phyloP scores from a whole-genome alignment of 2,329 filamentous ascomycete species.

The Clarireedia monteithiana region DNA sequence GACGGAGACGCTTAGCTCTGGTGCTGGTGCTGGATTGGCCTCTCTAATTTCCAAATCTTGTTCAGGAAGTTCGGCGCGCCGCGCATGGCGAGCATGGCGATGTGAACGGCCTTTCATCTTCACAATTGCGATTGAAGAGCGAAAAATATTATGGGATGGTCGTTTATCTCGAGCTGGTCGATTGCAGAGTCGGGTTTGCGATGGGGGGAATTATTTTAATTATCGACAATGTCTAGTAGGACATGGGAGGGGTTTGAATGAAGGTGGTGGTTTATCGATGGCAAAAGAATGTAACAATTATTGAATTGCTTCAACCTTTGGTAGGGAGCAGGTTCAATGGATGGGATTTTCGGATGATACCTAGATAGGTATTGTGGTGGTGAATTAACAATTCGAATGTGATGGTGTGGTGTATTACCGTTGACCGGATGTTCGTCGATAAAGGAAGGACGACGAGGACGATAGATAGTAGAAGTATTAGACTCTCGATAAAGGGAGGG shows the following conservation, averaged over 20 bases:
- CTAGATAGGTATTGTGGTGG: too few species aligned
- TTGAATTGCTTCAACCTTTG: background rate
- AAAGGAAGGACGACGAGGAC: slow-evolving; percentile 11
- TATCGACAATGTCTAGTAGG: background rate
- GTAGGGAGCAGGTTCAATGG: background rate
- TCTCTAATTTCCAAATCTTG: slow-evolving; percentile 8
- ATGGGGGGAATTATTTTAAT: background rate
- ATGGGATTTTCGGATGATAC: too few species aligned
- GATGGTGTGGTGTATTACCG: background rate
- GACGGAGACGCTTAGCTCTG: slow-evolving; percentile 32
- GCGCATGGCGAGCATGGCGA: slow-evolving; percentile 18
- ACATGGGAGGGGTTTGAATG: background rate
- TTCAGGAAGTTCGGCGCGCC: slow-evolving; percentile 12
- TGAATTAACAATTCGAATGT: too few species aligned
- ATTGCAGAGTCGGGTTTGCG: background rate
- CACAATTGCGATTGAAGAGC: background rate
- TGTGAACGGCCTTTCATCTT: slow-evolving; percentile 23
- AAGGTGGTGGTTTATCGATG: background rate
- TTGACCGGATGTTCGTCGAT: background rate
- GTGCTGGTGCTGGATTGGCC: slow-evolving; percentile 1
- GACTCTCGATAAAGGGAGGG: background rate
- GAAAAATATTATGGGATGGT: background rate
- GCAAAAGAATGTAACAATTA: background rate
- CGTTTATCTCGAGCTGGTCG: background rate
- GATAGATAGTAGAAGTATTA: background rate